Evolutionary conservation across 331 rosid genomes (phyloP), one percentile per base, ranked within the genome.

Genomic region (Spiraea crenata): DNA sequence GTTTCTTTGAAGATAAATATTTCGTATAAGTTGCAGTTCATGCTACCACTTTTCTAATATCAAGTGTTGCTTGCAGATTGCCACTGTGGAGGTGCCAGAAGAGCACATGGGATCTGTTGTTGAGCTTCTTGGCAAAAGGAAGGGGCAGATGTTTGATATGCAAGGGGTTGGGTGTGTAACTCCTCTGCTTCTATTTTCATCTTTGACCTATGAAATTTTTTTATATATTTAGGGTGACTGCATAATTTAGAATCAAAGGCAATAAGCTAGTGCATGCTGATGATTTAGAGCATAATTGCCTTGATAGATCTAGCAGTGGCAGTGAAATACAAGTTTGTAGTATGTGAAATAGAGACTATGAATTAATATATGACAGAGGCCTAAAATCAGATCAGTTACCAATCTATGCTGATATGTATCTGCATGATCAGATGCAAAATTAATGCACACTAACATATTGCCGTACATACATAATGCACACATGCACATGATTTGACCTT

Each of bases 141-240:
- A 91, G 74, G 99, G 97, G 60, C 96, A 78, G 73, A 93, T 93
- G 99, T 89, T 91, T 69, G 99, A 93, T 83, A 93, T 93, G 99
- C 77, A 89, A 78, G 96, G 96, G 65, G 89, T 85, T 65, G 99
- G 99, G 99, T 93, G 48, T 52, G 99, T 83, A 76, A 50, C 57
- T 41, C 67, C 71, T 69, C 54, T 63, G 44, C 74, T 81, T 71
- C 69, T 49, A 20, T 65, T n/a, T 71, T 74, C 39, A 17, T 62
- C 4, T 41, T 35, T 58, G 17, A 57, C 39, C 17, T 12, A 31
- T 58, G 46, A 57, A 2, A 13, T 25, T 58, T 68, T 13, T 65
- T 14, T 46, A 46, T 47, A 44, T 5, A n/a, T 0, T 44, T 17
- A 44, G 42, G 6, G 14, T 48, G 8, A 41, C 10, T 55, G 51